These are phyloP conservation scores for Phytophthora pistaciae DNA, from an alignment of 352 stramenopile genomes.

Conservation along the genomic window DNA sequence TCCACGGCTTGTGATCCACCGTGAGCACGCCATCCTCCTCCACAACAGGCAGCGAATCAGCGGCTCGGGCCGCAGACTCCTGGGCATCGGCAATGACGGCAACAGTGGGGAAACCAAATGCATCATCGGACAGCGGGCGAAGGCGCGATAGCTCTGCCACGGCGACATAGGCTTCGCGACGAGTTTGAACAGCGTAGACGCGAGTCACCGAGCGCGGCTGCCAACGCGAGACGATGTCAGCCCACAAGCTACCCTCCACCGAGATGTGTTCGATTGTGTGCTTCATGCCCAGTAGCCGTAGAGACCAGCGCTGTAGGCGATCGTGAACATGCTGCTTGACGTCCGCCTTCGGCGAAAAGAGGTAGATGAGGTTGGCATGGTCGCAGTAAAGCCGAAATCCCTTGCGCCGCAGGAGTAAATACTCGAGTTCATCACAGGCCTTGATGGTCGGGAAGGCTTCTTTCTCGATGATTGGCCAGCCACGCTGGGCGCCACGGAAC, in stretches of 20 bases:
- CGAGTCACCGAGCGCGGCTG: background rate
- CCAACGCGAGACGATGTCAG: conserved; percentile 14
- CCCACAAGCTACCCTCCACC: conserved; percentile 11
- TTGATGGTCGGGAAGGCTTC: conserved; percentile 26
- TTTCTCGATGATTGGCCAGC: conserved; percentile 35
- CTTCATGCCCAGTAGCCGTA: conserved; percentile 2
- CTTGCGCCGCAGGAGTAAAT: conserved; percentile 16
- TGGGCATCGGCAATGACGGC: background rate
- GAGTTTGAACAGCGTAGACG: conserved; percentile 2
- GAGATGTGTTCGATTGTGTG: conserved; percentile 31
- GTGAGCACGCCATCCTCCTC: background rate
- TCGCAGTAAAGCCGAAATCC: conserved; percentile 36
- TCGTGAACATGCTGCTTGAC: conserved; percentile 22
- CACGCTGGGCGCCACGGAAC: conserved; percentile 5
- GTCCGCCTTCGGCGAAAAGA: conserved; percentile 21
- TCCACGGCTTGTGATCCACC: background rate
- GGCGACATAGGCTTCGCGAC: background rate
- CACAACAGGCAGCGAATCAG: background rate
- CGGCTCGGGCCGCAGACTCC: no score
- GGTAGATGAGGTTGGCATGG: conserved; percentile 31
- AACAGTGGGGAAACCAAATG: background rate
- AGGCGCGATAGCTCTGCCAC: conserved; percentile 1
- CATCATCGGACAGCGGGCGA: background rate
- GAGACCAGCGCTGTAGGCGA: conserved; percentile 24
- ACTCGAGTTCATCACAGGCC: conserved; percentile 14